Conservation (phyloP, 2,329 filamentous ascomycete genomes). For the Penicillium concentricum region DNA sequence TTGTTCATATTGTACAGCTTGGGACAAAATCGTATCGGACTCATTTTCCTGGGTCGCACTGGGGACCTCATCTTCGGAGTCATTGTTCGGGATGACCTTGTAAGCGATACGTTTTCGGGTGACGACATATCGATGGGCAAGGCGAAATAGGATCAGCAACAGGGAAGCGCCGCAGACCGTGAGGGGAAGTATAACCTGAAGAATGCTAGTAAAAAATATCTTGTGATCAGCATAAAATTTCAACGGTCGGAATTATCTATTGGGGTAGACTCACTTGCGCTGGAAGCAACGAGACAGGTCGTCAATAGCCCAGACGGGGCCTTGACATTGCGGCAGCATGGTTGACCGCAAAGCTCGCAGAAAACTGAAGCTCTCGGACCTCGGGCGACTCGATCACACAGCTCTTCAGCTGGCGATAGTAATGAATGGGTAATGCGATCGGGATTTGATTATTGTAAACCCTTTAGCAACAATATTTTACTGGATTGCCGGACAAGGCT, state of each 20-base stretch:
- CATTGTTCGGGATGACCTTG: conserved; percentile 42
- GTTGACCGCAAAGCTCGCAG: conserved; percentile 14
- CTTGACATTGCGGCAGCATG: conserved; percentile 59
- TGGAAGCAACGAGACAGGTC: conserved; percentile 64
- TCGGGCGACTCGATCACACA: conserved; percentile 7
- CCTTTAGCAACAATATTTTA: conserved; percentile 20
- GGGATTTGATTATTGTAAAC: background rate
- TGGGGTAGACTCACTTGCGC: conserved; percentile 46
- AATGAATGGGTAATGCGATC: conserved; percentile 9
- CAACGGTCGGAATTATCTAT: background rate
- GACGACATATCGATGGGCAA: conserved; percentile 54
- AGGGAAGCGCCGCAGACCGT: conserved; percentile 69
- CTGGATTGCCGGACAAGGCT: conserved; percentile 22
- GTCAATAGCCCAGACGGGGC: conserved; percentile 60
- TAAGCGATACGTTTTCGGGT: conserved; percentile 59
- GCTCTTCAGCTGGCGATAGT: conserved; percentile 2
- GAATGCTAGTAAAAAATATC: conserved; percentile 56
- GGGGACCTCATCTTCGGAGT: conserved; percentile 47
- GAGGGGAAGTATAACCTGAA: conserved; percentile 77
- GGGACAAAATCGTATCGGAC: conserved; percentile 57
- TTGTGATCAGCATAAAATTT: conserved; percentile 13
- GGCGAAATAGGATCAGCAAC: conserved; percentile 61
- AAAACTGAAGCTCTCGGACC: conserved; percentile 13
- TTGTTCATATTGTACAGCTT: conserved; percentile 51
- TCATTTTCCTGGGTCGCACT: conserved; percentile 56